Conservation (phyloP, 495 filamentous ascomycete species). For the Clohesyomyces aquaticus region DNA sequence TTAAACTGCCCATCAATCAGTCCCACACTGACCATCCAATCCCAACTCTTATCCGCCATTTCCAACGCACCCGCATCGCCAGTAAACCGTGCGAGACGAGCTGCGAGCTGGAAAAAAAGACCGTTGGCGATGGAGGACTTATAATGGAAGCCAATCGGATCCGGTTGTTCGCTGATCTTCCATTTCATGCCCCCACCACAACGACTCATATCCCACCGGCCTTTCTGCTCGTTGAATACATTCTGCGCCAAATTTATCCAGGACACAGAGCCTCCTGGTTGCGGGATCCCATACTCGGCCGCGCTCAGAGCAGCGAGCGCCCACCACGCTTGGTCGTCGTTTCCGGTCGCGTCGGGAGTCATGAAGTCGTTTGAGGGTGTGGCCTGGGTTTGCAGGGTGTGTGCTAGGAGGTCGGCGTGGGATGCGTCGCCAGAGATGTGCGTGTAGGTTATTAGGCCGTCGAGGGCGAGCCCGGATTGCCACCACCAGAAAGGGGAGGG, state of each 20-base stretch:
- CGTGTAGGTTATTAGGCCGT: slow-evolving; percentile 33
- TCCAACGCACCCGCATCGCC: slow-evolving; percentile 68
- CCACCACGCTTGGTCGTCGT: slow-evolving; percentile 84
- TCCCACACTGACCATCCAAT: slow-evolving; percentile 62
- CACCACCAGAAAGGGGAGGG: slow-evolving; percentile 43
- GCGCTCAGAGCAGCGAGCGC: slow-evolving; percentile 72
- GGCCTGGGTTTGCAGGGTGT: slow-evolving; percentile 43
- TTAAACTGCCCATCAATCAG: slow-evolving; percentile 56
- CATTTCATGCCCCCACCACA: slow-evolving; percentile 57
- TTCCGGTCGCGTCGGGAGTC: slow-evolving; percentile 49
- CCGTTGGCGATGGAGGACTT: slow-evolving; percentile 73
- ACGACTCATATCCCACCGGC: slow-evolving; percentile 56
- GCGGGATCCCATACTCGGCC: slow-evolving; percentile 72
- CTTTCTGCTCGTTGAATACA: slow-evolving; percentile 71
- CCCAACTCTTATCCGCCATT: slow-evolving; percentile 71
- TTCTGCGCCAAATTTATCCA: slow-evolving; percentile 60
- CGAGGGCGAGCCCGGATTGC: slow-evolving; percentile 40
- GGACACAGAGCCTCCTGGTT: slow-evolving; percentile 44
- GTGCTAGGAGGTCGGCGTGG: slow-evolving; percentile 35
- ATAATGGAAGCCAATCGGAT: slow-evolving; percentile 55
- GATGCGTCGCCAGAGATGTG: slow-evolving; percentile 39
- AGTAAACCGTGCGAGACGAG: slow-evolving; percentile 73
- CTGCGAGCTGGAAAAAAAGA: slow-evolving; percentile 70
- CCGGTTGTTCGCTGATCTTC: slow-evolving; percentile 55
- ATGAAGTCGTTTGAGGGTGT: slow-evolving; percentile 46